Percentiles rank a stretch among this genome's conserved stretches.
phyloP scores from a whole-genome alignment of 352 stramenopile genomes.

The Phytophthora kernoviae region DNA sequence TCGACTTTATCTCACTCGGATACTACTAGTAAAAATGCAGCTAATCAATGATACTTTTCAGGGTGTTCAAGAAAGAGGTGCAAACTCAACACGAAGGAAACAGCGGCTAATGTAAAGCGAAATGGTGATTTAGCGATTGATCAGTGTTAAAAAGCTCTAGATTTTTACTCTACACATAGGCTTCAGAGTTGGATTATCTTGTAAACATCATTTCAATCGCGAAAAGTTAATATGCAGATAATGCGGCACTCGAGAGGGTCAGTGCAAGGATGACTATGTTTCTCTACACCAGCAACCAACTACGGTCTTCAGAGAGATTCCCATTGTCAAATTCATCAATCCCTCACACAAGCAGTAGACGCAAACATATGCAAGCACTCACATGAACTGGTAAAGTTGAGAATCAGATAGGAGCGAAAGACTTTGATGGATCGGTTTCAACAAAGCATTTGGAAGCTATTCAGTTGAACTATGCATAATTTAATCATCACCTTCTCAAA shows the following conservation, averaged over 20 bases:
- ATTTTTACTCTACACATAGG: constrained; percentile 70
- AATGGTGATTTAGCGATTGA: no score
- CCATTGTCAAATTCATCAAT: constrained; percentile 84
- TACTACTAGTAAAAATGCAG: no score
- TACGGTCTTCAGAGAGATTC: constrained; percentile 78
- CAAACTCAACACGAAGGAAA: no score
- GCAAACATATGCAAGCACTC: neutral
- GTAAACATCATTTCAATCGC: constrained; percentile 69
- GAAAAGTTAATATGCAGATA: neutral
- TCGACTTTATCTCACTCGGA: no score
- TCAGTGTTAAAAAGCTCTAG: constrained; percentile 89
- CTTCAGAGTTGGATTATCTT: constrained; percentile 89
- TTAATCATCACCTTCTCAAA: constrained; percentile 70
- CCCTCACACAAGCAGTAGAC: constrained; percentile 32
- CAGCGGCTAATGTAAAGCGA: no score
- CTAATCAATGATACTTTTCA: no score
- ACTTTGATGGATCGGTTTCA: constrained; percentile 75
- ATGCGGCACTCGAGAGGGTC: constrained; percentile 45
- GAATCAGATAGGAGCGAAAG: constrained; percentile 89
- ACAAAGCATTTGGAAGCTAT: constrained; percentile 49
- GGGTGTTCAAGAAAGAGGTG: no score
- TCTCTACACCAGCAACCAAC: constrained; percentile 55
- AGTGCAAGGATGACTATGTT: constrained; percentile 80
- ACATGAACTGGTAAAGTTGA: constrained; percentile 27
- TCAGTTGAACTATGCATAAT: constrained; percentile 88